These are phyloP conservation scores for Backusella luteola DNA, from an alignment of 192 early-diverging fungal species.

Conservation along the genomic window DNA sequence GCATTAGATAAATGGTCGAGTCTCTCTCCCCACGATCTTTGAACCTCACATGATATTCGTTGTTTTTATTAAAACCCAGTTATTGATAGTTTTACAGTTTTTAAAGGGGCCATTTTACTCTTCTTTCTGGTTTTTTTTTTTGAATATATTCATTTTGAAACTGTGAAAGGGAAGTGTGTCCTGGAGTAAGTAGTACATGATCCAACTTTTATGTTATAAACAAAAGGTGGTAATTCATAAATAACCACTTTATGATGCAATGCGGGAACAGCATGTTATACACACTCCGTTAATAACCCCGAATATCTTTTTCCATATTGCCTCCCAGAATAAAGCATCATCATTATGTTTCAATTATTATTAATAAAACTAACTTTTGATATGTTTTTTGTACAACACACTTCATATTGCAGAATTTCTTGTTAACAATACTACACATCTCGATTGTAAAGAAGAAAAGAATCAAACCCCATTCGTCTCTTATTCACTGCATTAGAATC, in stretches of 20 bases:
- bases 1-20: not conserved
- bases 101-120: not conserved
- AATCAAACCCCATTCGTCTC: not conserved
- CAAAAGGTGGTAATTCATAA: not conserved
- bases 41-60: constrained; percentile 1
- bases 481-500: not conserved
- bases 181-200: not conserved
- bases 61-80: constrained; percentile 1
- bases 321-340: not conserved
- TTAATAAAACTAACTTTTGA: not conserved
- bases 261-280: not conserved
- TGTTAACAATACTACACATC: not conserved
- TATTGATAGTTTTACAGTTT: not conserved
- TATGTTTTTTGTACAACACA: not conserved
- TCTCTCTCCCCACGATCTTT: not conserved
- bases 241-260: not conserved
- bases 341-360: not conserved
- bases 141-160: not conserved
- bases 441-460: not conserved
- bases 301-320: not conserved
- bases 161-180: not conserved
- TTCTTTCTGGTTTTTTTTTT: not conserved
- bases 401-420: not conserved
- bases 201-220: not conserved
- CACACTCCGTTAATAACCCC: not conserved